These are phyloP conservation scores for Calocybe cyanea DNA, from an alignment of 768 basidiomycete genomes.

Conservation along the genomic window DNA sequence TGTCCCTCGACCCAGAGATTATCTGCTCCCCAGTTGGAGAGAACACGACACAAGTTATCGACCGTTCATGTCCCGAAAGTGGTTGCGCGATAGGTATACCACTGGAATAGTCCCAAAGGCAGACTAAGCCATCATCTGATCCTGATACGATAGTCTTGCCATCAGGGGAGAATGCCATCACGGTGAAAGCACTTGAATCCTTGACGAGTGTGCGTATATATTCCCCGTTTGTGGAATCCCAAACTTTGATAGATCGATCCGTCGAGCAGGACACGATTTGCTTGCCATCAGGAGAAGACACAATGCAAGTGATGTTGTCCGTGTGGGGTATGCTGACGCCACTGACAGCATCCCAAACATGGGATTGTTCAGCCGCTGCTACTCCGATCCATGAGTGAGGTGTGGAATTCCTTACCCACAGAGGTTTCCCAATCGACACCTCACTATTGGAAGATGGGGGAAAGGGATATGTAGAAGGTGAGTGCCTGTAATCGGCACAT, in stretches of 20 bases:
- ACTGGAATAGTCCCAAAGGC: conserved; percentile 16
- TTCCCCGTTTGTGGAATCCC: neutral
- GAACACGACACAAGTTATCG: conserved; percentile 6
- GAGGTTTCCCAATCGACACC: neutral
- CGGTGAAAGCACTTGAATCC: neutral
- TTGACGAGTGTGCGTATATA: neutral
- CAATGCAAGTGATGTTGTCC: too few relatives aligned
- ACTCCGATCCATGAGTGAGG: neutral
- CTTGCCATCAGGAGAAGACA: too few relatives aligned
- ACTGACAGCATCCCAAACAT: neutral
- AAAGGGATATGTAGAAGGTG: neutral
- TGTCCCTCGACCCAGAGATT: neutral
- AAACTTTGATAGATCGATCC: neutral
- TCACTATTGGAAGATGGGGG: neutral
- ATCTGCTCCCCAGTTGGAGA: conserved; percentile 12
- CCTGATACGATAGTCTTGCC: conserved; percentile 15
- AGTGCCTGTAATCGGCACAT: neutral
- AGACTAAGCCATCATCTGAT: conserved; percentile 6
- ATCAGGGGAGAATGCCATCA: conserved; percentile 15
- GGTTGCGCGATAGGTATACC: conserved; percentile 6
- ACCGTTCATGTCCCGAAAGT: neutral
- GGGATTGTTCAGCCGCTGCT: neutral
- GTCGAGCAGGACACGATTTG: neutral
- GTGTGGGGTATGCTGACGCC: too few relatives aligned
- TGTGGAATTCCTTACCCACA: neutral